Base-by-base conservation (phyloP, 345 rosid genomes). In the Aquilaria malaccensis region DNA sequence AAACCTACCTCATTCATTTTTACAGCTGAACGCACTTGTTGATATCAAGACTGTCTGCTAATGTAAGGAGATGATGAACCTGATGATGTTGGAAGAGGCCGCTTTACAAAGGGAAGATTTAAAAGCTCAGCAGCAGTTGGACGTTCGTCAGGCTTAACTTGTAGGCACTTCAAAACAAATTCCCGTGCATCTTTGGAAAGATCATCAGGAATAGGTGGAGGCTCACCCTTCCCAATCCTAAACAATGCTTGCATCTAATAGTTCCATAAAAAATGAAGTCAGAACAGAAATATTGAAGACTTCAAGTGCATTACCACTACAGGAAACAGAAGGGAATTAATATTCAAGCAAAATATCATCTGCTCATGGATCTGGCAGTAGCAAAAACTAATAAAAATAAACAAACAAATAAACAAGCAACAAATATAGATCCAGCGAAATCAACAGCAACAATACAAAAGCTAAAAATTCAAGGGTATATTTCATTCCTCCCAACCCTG, bases 51-150 rank as follows among this genome's bases (percentile, higher is more conserved):
- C 22, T 66, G 75, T 46, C 74, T 59, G 30, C 80, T 64, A 12
- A 62, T 30, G 57, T 62, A 31, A 51, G 89, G 78, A 52, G 84
- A 77, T 29, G 81, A 74, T 29, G 78, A 67, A 46, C 86, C 84
- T 45, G 70, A 83, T 3, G 59, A 68, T 3, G 77, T 49, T 22
- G 75, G 48, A 58, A 73, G 72, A 43, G 70, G 74, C 68, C 77
- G 79, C 72, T 55, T 80, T 55, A 84, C 80, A 77, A 89, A 89
- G 62, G 87, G 68, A 72, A 86, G 97, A 54, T 77, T 72, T 59
- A 89, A 70, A 33, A 86, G 84, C 67, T 70, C 74, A 59, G 79
- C 83, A 13, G 97, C 91, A 61, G 82, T 76, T 63, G 91, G 91
- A 30, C 93, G 91, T 50, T 70, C 62, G 31, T 71, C 48, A 0